phyloP scores from a whole-genome alignment of 164 flowering plant species.

The Tetrastigma voinierianum region DNA sequence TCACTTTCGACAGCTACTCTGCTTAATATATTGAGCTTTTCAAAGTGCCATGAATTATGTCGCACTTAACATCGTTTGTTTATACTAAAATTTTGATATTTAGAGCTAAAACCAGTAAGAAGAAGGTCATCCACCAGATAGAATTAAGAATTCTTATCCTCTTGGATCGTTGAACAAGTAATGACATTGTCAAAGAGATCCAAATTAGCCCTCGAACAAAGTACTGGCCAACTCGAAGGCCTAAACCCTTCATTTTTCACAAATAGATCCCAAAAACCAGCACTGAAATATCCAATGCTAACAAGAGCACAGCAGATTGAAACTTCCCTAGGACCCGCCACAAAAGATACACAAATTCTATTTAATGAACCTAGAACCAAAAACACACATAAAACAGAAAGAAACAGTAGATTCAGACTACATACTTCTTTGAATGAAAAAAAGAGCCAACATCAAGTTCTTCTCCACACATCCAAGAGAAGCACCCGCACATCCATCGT shows the following conservation, averaged over 20 bases:
- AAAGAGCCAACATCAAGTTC: constrained; percentile 18
- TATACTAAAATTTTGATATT: constrained; percentile 33
- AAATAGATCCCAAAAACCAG: constrained; percentile 28
- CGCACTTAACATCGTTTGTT: constrained; percentile 22
- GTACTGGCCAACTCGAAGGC: constrained; percentile 26
- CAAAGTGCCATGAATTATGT: constrained; percentile 22
- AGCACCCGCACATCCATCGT: constrained; percentile 24
- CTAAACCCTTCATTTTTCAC: constrained; percentile 11
- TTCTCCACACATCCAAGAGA: constrained; percentile 29
- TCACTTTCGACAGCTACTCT: constrained; percentile 34
- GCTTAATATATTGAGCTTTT: constrained; percentile 5
- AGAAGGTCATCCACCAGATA: constrained; percentile 65
- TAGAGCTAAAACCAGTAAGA: constrained; percentile 39
- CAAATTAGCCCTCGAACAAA: constrained; percentile 51
- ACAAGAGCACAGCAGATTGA: constrained; percentile 30
- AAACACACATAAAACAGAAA: constrained; percentile 22
- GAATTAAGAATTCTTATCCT: constrained; percentile 31
- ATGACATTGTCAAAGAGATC: constrained; percentile 50
- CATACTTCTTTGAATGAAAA: constrained; percentile 20
- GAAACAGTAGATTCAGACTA: constrained; percentile 28
- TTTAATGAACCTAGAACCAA: constrained; percentile 16
- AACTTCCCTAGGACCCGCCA: constrained; percentile 14
- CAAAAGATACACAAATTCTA: too few relatives aligned
- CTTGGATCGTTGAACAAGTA: constrained; percentile 32
- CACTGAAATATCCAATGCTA: constrained; percentile 27